A percentile compares a stretch with the other conserved stretches of the same genome.
Conservation (phyloP, 345 rosid genomes). For the Salix caprea region DNA sequence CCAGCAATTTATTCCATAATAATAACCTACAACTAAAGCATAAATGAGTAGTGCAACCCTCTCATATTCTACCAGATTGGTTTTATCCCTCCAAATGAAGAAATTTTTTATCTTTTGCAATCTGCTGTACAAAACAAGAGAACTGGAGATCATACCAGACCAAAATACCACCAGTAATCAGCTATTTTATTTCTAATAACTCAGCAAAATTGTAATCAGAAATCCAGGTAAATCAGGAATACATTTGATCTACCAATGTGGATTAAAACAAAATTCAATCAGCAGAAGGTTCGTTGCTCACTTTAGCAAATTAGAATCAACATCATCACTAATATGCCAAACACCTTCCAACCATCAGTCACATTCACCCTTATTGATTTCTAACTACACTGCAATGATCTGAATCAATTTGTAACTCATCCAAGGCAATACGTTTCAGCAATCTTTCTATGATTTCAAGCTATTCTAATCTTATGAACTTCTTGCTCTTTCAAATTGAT, state of each 20-base stretch:
- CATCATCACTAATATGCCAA: background rate
- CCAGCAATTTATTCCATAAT: background rate
- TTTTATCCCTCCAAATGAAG: background rate
- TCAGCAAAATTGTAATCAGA: background rate
- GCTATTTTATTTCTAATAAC: background rate
- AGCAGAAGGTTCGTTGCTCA: background rate
- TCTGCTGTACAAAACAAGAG: background rate
- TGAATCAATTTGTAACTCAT: background rate
- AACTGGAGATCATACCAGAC: background rate
- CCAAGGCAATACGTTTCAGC: background rate
- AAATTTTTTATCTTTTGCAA: background rate
- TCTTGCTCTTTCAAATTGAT: background rate
- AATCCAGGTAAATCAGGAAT: background rate
- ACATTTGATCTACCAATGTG: background rate
- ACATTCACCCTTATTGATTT: background rate
- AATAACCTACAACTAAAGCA: background rate
- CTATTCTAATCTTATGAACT: background rate
- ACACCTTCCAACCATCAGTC: background rate
- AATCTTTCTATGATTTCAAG: background rate
- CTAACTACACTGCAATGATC: background rate
- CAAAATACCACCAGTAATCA: background rate
- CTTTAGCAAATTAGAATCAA: background rate
- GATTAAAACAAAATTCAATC: background rate
- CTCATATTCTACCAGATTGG: background rate
- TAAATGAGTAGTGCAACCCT: background rate